These are phyloP conservation scores for Podospora bellae-mahoneyi DNA, from an alignment of 495 filamentous ascomycete species.

Conservation along the genomic window DNA sequence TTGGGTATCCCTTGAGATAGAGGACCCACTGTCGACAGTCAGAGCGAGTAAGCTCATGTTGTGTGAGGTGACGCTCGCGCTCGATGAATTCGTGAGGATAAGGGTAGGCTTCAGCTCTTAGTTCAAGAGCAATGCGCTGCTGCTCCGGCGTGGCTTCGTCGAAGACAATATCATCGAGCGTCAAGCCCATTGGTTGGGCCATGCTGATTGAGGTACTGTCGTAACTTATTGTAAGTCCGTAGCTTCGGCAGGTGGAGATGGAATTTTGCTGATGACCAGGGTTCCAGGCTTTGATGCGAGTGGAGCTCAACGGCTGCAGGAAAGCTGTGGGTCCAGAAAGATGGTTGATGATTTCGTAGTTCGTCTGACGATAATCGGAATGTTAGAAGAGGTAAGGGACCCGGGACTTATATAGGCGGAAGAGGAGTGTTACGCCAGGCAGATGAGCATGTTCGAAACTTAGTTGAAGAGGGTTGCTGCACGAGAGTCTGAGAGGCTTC, in stretches of 20 bases:
- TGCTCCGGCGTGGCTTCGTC: constrained; percentile 27
- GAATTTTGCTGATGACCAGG: background rate
- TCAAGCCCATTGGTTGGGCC: constrained; percentile 24
- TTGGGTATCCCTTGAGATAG: constrained; percentile 44
- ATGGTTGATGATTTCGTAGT: background rate
- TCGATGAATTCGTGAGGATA: constrained; percentile 55
- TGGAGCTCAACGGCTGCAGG: constrained; percentile 10
- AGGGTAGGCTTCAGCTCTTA: constrained; percentile 24
- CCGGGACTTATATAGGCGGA: background rate
- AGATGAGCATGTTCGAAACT: background rate
- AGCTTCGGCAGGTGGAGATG: background rate
- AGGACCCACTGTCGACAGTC: constrained; percentile 70
- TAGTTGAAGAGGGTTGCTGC: background rate
- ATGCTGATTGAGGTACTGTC: constrained; percentile 9
- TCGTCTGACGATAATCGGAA: background rate
- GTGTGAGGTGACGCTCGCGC: constrained; percentile 59
- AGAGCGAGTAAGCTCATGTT: constrained; percentile 55
- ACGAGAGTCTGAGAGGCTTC: background rate
- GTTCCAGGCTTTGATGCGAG: constrained; percentile 7
- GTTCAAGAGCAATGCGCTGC: constrained; percentile 21
- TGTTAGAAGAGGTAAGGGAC: background rate
- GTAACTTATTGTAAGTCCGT: background rate
- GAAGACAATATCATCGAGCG: constrained; percentile 22
- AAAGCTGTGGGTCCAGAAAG: background rate
- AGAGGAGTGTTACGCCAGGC: background rate